These are phyloP conservation scores for Casuarina equisetifolia DNA, from an alignment of 306 rosid genomes.

Conservation along the genomic window DNA sequence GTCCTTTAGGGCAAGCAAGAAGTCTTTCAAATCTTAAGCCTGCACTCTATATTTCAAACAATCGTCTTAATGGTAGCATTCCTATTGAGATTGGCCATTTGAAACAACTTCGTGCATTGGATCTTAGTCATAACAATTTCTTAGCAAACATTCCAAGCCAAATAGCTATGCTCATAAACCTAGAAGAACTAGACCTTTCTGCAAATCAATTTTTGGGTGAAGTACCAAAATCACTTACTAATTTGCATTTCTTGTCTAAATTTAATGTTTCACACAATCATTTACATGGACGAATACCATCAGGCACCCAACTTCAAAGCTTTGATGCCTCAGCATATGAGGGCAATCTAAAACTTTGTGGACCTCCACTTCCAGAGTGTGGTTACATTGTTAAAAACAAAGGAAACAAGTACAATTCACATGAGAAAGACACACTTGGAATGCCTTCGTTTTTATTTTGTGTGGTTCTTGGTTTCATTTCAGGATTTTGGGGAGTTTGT, in stretches of 20 bases:
- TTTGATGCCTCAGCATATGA: neutral
- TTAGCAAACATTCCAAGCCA: neutral
- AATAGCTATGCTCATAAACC: constrained; percentile 8
- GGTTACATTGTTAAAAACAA: too few species aligned
- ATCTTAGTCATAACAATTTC: neutral
- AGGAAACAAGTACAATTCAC: too few species aligned
- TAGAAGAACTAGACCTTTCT: constrained; percentile 7
- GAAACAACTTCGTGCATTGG: neutral
- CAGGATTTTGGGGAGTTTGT: too few species aligned
- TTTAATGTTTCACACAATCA: constrained; percentile 6
- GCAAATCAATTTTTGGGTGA: constrained; percentile 3
- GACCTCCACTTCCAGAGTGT: constrained; percentile 3
- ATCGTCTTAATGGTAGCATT: neutral
- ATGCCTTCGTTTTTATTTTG: too few species aligned
- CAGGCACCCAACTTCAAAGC: constrained; percentile 2
- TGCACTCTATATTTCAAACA: neutral
- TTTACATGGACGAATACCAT: constrained; percentile 9
- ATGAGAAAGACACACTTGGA: too few species aligned
- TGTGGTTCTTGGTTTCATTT: too few species aligned
- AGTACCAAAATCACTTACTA: neutral
- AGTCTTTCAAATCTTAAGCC: neutral
- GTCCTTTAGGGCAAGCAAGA: too few species aligned
- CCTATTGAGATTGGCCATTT: constrained; percentile 7
- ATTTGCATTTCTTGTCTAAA: neutral
- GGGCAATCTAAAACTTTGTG: neutral